Conservation (phyloP, 2,329 filamentous ascomycete genomes). For the Xylariaceae sp. region DNA sequence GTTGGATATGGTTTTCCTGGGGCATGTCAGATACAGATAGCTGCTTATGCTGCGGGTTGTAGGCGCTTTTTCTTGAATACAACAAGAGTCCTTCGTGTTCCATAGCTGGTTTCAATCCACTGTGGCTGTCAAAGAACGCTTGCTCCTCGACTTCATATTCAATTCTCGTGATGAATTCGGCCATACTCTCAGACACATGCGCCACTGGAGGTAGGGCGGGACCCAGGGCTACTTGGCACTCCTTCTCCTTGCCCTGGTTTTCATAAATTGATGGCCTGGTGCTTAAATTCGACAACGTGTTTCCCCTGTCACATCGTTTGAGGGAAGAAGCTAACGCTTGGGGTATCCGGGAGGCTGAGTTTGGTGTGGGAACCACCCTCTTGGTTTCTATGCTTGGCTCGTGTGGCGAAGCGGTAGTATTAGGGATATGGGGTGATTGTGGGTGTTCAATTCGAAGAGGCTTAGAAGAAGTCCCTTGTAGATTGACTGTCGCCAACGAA, state of each 20-base stretch:
- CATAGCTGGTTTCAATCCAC: not conserved
- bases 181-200: conserved; percentile 34
- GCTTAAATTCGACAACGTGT: conserved; percentile 22
- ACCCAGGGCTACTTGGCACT: not conserved
- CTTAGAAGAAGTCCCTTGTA: not conserved
- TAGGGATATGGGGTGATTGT: not conserved
- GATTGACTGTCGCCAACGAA: not conserved
- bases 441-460: not conserved
- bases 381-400: conserved; percentile 5
- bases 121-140: conserved; percentile 5
- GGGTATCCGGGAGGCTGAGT: conserved; percentile 37
- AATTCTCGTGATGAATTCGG: conserved; percentile 44
- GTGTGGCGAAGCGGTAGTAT: not conserved
- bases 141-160: conserved; percentile 37
- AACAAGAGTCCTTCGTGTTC: not conserved
- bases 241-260: conserved; percentile 18
- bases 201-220: not conserved
- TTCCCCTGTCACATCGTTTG: conserved; percentile 14
- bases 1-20: not conserved
- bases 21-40: not conserved
- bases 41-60: conserved; percentile 1
- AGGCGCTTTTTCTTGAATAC: not conserved
- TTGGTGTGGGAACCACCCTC: conserved; percentile 19
- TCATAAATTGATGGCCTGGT: conserved; percentile 30
- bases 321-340: conserved; percentile 29